Percentiles rank a stretch among this genome's conserved stretches.
These are phyloP conservation scores for Platismatia glauca DNA, from an alignment of 495 filamentous ascomycete genomes.

Conservation along the genomic window DNA sequence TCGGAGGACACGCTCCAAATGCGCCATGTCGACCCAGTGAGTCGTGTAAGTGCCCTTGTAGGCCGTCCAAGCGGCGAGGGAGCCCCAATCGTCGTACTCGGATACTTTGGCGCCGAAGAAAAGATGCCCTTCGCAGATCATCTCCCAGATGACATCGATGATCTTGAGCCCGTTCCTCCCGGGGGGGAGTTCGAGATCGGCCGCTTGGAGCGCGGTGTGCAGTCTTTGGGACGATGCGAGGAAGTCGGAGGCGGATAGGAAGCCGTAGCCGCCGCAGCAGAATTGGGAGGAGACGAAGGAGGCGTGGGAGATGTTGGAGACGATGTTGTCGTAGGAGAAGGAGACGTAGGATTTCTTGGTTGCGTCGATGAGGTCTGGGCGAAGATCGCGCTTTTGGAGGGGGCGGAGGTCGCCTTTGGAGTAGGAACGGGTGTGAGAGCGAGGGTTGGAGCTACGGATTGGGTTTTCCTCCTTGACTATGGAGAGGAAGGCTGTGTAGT, in stretches of 20 bases:
- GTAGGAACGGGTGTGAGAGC: background rate
- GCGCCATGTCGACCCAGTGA: background rate
- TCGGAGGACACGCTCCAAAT: background rate
- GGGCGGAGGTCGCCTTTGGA: constrained; percentile 2
- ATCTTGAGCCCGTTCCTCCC: background rate
- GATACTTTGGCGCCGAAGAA: constrained; percentile 3
- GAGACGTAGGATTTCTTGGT: constrained; percentile 5
- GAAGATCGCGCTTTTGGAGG: background rate
- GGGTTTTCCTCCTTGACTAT: constrained; percentile 2
- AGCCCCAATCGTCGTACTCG: constrained; percentile 2
- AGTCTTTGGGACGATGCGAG: background rate
- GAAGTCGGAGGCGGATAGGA: constrained; percentile 1
- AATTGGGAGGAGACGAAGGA: constrained; percentile 5
- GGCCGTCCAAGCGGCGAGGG: background rate
- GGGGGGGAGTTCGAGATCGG: background rate
- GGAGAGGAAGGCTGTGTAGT: constrained; percentile 2
- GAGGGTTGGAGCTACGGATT: background rate
- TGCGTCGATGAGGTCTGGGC: background rate
- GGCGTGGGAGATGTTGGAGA: constrained; percentile 4
- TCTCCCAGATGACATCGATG: background rate
- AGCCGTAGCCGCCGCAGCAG: constrained; percentile 5
- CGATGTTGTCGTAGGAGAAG: constrained; percentile 6
- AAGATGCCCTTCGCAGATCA: background rate
- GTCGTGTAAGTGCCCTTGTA: background rate
- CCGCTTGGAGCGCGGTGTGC: background rate